These are phyloP conservation scores for Helenozyma baotianmanensis DNA, from an alignment of 805 yeast species.

Conservation along the genomic window DNA sequence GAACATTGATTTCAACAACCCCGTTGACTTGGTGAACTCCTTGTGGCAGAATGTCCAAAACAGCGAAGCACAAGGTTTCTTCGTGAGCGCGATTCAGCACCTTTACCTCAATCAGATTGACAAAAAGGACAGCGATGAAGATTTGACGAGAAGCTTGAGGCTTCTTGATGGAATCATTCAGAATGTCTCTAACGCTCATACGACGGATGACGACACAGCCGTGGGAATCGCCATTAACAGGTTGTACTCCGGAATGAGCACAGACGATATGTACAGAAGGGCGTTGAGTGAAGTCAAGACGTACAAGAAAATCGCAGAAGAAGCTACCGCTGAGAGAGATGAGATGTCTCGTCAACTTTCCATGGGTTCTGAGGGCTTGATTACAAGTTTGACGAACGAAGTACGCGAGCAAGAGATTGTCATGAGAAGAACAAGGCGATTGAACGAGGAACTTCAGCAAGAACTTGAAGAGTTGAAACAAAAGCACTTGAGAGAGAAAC, in stretches of 20 bases:
- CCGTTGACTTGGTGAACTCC: constrained; percentile 60
- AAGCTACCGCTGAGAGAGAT: constrained; percentile 37
- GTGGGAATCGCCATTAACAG: constrained; percentile 74
- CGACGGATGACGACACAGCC: constrained; percentile 43
- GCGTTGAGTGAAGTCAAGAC: constrained; percentile 39
- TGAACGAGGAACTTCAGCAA: constrained; percentile 53
- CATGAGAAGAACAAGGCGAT: constrained; percentile 53
- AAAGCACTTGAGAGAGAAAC: constrained; percentile 59
- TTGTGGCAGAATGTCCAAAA: constrained; percentile 55
- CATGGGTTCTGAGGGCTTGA: constrained; percentile 73
- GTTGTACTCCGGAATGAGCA: constrained; percentile 64
- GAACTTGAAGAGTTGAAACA: constrained; percentile 64
- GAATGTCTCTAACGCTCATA: constrained; percentile 51
- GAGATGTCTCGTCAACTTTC: constrained; percentile 61
- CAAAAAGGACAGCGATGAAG: constrained; percentile 40
- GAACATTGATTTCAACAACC: constrained; percentile 61
- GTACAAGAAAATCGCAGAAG: constrained; percentile 22
- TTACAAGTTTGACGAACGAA: constrained; percentile 56
- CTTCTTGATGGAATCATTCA: constrained; percentile 63
- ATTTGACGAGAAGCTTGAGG: constrained; percentile 49
- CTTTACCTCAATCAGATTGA: constrained; percentile 54
- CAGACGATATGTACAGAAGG: constrained; percentile 80
- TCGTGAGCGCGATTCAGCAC: constrained; percentile 63
- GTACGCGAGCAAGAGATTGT: constrained; percentile 59
- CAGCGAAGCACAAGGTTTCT: constrained; percentile 54